Evolutionary conservation across 352 stramenopile species (phyloP), one percentile per base, ranked within the genome.

Genomic region (Stramenopiles sp.): DNA sequence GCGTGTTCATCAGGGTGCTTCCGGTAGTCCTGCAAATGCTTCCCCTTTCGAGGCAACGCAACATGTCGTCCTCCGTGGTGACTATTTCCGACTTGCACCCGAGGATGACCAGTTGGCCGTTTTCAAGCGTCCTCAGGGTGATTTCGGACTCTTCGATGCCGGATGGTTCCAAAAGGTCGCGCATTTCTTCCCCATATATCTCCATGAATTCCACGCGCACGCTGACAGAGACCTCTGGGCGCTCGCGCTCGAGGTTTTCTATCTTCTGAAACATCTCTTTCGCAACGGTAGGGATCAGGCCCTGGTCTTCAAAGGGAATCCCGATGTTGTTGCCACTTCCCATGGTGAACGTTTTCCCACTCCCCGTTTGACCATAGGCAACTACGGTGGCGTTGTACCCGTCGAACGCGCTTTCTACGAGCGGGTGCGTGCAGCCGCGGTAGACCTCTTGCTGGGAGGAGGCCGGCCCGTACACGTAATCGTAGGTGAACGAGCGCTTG

Each of bases 101-200:
- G 1, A 86, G 79, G 49, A 80, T 82, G 37, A 94, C 85, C 53
- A 92, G 83, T 37, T 89, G 86, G 25, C 86, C 86, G 43, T 88
- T 35, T 48, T 31, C 1, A 25, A 35, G 33, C 34, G 74, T 36
- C 73, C 69, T 30, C 1, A 74, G 34, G 1, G 30, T n/a, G 6
- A 77, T 77, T 25, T 30, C 34, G 0, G 36, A 4, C 48, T 31
- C 25, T 30, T 34, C 30, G 4, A 1, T 6, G 33, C 43, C 33
- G 32, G 18, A 25, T 34, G 3, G 83, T 35, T 89, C 88, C 1
- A 99, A 83, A 34, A 98, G 81, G 78, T 98, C 93, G 1, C 89
- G 85, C 3, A 99, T 84, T 74, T 97, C 89, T 86, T 98, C 94
- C 75, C 98, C 98, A 84, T 98, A 98, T 74, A 98, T 94, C 85